Base-by-base conservation (phyloP, 805 yeast species). In the Saturnispora halmiae region DNA sequence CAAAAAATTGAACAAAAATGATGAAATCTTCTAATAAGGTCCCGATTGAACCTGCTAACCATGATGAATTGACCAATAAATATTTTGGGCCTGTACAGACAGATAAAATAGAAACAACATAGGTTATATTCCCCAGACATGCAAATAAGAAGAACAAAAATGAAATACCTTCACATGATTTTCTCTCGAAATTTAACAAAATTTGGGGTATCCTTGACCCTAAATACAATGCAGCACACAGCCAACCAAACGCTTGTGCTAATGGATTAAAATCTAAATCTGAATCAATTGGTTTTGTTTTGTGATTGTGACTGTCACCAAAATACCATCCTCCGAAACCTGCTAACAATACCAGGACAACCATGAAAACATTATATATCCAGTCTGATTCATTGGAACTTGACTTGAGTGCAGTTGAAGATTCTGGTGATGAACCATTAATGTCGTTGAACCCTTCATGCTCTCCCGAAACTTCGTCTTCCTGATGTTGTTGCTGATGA, bases 201-300 rank as follows among this genome's bases (percentile, higher is more conserved):
- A 92, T 85, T 63, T 92, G 98, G 1, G 98, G 98, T 22, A 92
- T 63, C 51, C 98, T 70, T 14, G 97, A 88, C 2, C 95, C 95
- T 45, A 90, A 63, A 53, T 83, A 83, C 31, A 83, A 65, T 1
- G 66, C 56, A 6, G 94, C 92, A 64, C 88, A 80, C 30, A 74
- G 56, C 81, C 80, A 75, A 28, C 98, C 98, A 59, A 87, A 86
- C 31, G 76, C 58, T 61, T 90, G 98, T 2, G 96, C 97, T 48
- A 79, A 58, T 24, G 79, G 71, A 56, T 84, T 87, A 54, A 81
- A 76, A 27, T 72, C 74, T 36, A 80, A 60, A 22, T 73, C 76
- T 1, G 48, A 49, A 41, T 58, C 64, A 3, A 56, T 64, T 28
- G 66, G 66, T 18, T 55, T 55, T 7, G 52, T 37, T 47, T 51